Conservation (phyloP, 768 basidiomycete genomes). For the Clathrus columnatus region DNA sequence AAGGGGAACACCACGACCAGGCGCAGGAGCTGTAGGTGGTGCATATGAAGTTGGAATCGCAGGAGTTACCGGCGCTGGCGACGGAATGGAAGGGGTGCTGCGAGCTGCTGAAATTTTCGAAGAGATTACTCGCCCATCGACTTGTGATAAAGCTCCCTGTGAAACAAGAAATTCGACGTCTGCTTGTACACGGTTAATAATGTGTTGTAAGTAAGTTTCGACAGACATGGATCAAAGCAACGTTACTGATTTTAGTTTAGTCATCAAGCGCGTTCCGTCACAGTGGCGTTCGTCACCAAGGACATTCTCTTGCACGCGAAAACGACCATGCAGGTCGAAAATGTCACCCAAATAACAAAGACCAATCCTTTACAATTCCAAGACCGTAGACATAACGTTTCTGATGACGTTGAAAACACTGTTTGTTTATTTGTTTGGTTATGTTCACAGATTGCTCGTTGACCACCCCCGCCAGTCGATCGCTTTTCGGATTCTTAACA, state of each 20-base stretch:
- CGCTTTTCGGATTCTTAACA: slow-evolving; percentile 40
- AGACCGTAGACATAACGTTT: background rate
- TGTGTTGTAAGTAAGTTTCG: slow-evolving; percentile 47
- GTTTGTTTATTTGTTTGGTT: background rate
- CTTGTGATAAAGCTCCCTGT: slow-evolving; percentile 42
- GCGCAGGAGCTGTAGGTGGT: slow-evolving; percentile 13
- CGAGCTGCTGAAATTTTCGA: slow-evolving; percentile 31
- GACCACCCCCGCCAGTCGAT: background rate
- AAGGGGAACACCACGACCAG: slow-evolving; percentile 1
- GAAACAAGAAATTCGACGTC: slow-evolving; percentile 50
- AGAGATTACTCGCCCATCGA: slow-evolving; percentile 42
- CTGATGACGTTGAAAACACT: background rate
- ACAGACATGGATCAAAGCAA: background rate
- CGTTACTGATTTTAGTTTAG: background rate
- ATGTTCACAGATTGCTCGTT: background rate
- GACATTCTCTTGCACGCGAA: too few relatives aligned
- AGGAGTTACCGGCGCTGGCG: slow-evolving; percentile 8
- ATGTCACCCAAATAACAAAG: background rate
- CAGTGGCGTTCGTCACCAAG: too few relatives aligned
- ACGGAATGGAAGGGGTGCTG: slow-evolving; percentile 11
- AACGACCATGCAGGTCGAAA: background rate
- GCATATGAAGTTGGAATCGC: slow-evolving; percentile 8
- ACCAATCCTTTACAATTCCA: background rate
- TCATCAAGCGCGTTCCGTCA: background rate
- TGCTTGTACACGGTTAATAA: slow-evolving; percentile 46